Evolutionary conservation across 495 filamentous ascomycete species (phyloP).

Genomic region (Letharia columbiana): DNA sequence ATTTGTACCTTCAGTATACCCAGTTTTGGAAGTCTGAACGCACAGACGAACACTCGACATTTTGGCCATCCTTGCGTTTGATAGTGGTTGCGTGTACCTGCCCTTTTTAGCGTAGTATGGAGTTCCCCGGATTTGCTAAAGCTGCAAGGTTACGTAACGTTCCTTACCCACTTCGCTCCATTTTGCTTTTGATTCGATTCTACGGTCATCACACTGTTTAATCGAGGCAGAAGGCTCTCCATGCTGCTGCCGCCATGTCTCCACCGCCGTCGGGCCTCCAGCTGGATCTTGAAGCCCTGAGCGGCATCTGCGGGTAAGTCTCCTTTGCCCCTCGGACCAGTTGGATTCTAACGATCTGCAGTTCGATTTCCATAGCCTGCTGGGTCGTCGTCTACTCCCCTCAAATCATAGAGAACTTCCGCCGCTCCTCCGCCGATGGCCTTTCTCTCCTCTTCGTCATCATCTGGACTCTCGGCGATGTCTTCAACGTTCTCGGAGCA

Average conservation of each 20-base stretch:
- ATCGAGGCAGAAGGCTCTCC: neutral
- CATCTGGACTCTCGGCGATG: slow-evolving; percentile 85
- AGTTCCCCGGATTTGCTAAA: neutral
- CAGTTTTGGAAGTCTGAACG: too few species aligned
- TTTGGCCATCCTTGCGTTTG: too few species aligned
- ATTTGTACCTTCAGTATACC: too few species aligned
- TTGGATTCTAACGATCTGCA: slow-evolving; percentile 26
- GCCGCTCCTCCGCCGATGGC: slow-evolving; percentile 75
- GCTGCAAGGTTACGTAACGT: neutral
- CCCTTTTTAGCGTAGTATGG: neutral
- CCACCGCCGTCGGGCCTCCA: slow-evolving; percentile 38
- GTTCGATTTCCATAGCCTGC: slow-evolving; percentile 90
- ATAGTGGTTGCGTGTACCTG: neutral
- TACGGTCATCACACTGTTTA: neutral
- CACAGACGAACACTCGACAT: too few species aligned
- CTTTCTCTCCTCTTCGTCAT: slow-evolving; percentile 83
- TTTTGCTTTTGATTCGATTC: neutral
- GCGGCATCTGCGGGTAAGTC: slow-evolving; percentile 75
- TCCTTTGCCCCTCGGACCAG: neutral
- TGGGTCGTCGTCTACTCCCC: slow-evolving; percentile 98
- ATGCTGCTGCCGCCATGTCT: slow-evolving; percentile 1
- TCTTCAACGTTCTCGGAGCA: slow-evolving; percentile 92
- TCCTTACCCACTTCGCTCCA: neutral
- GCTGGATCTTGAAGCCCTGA: slow-evolving; percentile 77
- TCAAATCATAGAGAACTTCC: slow-evolving; percentile 94